These are phyloP conservation scores for Pyrus betulifolia DNA, from an alignment of 306 rosid species.

Conservation along the genomic window DNA sequence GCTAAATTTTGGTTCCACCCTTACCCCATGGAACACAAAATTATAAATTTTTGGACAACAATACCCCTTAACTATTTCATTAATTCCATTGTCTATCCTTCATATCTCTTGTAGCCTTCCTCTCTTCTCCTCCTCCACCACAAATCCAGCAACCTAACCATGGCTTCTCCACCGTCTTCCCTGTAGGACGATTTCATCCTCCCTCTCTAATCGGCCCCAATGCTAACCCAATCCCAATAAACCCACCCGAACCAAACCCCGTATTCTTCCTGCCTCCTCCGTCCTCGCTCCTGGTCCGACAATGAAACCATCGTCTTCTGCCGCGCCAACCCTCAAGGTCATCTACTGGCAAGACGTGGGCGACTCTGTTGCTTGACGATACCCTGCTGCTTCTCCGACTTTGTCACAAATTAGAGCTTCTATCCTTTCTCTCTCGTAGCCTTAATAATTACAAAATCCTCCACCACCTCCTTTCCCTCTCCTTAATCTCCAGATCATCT, in stretches of 20 bases:
- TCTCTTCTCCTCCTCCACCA: neutral
- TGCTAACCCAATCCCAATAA: neutral
- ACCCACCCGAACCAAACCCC: conserved; percentile 4
- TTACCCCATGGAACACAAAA: too few species aligned
- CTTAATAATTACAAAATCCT: too few species aligned
- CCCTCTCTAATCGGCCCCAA: conserved; percentile 19
- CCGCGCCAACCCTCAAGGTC: conserved; percentile 67
- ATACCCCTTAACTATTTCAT: too few species aligned
- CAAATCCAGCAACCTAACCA: neutral
- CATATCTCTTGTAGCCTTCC: neutral
- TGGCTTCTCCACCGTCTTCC: neutral
- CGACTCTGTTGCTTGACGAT: conserved; percentile 46
- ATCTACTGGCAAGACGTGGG: conserved; percentile 94
- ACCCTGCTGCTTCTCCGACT: conserved; percentile 52
- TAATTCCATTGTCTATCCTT: too few species aligned
- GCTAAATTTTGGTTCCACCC: too few species aligned
- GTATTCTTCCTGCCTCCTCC: conserved; percentile 55
- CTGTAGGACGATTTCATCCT: conserved; percentile 33
- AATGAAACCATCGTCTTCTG: conserved; percentile 78
- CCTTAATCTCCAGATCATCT: too few species aligned
- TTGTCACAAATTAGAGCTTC: too few species aligned
- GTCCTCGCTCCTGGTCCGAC: conserved; percentile 78
- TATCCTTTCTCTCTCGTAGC: too few species aligned
- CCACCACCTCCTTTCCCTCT: fast-evolving
- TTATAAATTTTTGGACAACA: too few species aligned